Percentiles rank a stretch among this genome's conserved stretches.
Conservation (phyloP, 2,329 filamentous ascomycete genomes). For the Neurospora sp. region DNA sequence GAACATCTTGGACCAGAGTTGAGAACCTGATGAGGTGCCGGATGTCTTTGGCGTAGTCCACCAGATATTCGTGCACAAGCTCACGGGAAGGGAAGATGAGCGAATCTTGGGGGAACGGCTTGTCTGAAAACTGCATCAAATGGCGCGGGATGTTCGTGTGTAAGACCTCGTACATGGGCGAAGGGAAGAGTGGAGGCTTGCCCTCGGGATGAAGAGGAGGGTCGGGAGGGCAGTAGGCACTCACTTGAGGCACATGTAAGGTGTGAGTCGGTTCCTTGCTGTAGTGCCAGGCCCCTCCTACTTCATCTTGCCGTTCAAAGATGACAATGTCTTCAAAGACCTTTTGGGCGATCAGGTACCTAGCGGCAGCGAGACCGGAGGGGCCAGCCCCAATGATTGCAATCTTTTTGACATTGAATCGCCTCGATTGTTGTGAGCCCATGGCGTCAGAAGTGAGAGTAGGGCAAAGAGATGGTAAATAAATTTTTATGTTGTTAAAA, state of each 20-base stretch:
- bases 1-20: slow-evolving; percentile 57
- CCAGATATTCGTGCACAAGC: slow-evolving; percentile 63
- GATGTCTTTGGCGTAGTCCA: slow-evolving; percentile 60
- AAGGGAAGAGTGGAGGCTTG: slow-evolving; percentile 55
- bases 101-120: slow-evolving; percentile 50
- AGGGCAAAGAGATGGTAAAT: neutral
- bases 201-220: slow-evolving; percentile 43
- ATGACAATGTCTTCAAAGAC: slow-evolving; percentile 61
- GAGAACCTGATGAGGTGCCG: slow-evolving; percentile 58
- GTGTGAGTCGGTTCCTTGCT: slow-evolving; percentile 38
- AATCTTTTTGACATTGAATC: slow-evolving; percentile 48
- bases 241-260: slow-evolving; percentile 58
- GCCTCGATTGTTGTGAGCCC: slow-evolving; percentile 14
- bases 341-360: slow-evolving; percentile 64
- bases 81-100: slow-evolving; percentile 68
- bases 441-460: slow-evolving; percentile 9
- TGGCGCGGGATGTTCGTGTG: slow-evolving; percentile 80
- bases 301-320: slow-evolving; percentile 69
- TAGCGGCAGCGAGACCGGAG: slow-evolving; percentile 67
- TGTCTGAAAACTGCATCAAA: slow-evolving; percentile 72
- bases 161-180: slow-evolving; percentile 71
- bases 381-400: slow-evolving; percentile 80
- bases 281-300: slow-evolving; percentile 85
- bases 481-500: neutral
- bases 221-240: slow-evolving; percentile 52